Evolutionary conservation across 768 basidiomycete species (phyloP), one percentile per base, ranked within the genome.

Genomic region (Tulasnella calospora): DNA sequence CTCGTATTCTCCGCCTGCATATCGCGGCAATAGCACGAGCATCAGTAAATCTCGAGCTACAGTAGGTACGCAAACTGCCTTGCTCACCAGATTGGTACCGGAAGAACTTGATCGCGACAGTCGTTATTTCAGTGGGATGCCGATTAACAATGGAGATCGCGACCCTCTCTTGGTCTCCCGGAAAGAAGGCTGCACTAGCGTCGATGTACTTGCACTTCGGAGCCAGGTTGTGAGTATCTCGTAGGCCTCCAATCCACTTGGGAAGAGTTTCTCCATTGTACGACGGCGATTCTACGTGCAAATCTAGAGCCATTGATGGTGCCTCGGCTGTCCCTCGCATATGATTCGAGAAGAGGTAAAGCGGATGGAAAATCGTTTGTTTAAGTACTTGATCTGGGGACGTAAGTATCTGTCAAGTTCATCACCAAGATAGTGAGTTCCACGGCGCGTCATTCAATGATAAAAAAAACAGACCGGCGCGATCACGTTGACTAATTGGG

Each of bases 61-160:
- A n/a, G n/a, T n/a, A 19, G 10, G 0, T 10, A 10, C 12, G 15
- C 46, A 23, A 15, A 47, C 13, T 1, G 5, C 33, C 5, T 10
- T 27, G 35, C 46, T 40, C 30, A 41, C 38, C 44, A 9, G 23
- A 30, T 74, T 36, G 4, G 71, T 74, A 44, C 19, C 13, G 51
- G 40, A 55, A 76, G 38, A 51, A 51, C 19, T 61, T 76, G 47
- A 76, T 55, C 9, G 27, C 33, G 6, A 76, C 75, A n/a, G 19
- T 5, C 13, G 57, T 15, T 23, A 33, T 27, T 51, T n/a, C 67
- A 12, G 35, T 44, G 47, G 33, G 47, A 38, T 76, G 75, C 19
- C 89, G 84, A 80, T 91, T 91, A 30, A 90, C 83, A 13, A 90
- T 84, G 15, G 89, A 88, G 5, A 90, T 77, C 21, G 89, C 85